These are phyloP conservation scores for Tetracladium marchalianum DNA, from an alignment of 495 filamentous ascomycete species.

Conservation along the genomic window DNA sequence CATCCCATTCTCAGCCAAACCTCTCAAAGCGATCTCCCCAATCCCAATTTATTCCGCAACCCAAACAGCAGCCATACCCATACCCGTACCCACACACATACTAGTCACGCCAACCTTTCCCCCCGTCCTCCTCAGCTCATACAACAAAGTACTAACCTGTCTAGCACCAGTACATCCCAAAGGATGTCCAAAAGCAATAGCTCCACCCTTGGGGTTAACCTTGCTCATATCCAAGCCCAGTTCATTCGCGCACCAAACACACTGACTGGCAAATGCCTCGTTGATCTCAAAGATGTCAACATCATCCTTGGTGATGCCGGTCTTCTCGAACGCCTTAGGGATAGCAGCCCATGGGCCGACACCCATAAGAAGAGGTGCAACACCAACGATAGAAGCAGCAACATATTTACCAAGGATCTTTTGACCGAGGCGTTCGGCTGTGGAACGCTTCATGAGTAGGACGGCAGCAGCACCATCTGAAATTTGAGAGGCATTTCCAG, in stretches of 20 bases:
- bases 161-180: constrained; percentile 89
- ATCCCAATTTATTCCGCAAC: constrained; percentile 57
- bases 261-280: constrained; percentile 95
- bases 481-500: constrained; percentile 92
- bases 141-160: constrained; percentile 86
- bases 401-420: constrained; percentile 87
- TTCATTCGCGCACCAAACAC: constrained; percentile 86
- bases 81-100: constrained; percentile 96
- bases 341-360: constrained; percentile 94
- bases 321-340: constrained; percentile 78
- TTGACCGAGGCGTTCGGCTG: constrained; percentile 80
- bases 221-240: constrained; percentile 70
- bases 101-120: constrained; percentile 84
- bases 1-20: too few relatives aligned
- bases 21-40: background rate
- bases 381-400: constrained; percentile 72
- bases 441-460: constrained; percentile 88
- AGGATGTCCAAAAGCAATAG: constrained; percentile 98
- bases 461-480: constrained; percentile 94
- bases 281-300: constrained; percentile 99
- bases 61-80: constrained; percentile 96
- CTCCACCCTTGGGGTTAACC: constrained; percentile 95
- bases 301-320: constrained; percentile 78
- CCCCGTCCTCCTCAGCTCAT: constrained; percentile 71
- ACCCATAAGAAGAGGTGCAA: constrained; percentile 91